phyloP scores from a whole-genome alignment of 768 basidiomycete genomes.

The Crucibulum laeve region DNA sequence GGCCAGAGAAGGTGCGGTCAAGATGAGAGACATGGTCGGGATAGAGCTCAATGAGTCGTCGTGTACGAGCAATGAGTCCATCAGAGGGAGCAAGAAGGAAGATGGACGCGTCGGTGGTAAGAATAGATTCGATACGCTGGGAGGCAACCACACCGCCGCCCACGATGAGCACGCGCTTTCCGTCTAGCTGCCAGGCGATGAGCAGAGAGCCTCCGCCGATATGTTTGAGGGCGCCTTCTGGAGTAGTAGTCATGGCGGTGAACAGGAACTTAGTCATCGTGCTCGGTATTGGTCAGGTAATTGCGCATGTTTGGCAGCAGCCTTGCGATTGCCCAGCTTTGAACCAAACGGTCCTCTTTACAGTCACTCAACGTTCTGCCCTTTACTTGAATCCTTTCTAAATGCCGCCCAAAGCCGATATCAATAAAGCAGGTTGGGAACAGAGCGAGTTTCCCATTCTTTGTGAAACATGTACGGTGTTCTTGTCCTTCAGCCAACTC shows the following conservation, averaged over 20 bases:
- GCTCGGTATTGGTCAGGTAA: background rate
- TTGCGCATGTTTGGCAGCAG: background rate
- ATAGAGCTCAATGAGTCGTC: conserved; percentile 42
- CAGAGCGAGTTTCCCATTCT: conserved; percentile 92
- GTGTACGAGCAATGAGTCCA: conserved; percentile 62
- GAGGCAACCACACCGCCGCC: conserved; percentile 94
- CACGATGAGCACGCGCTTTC: conserved; percentile 82
- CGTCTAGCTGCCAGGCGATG: conserved; percentile 89
- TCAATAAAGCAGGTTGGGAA: conserved; percentile 94
- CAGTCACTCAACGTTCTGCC: too few relatives aligned
- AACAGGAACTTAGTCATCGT: background rate
- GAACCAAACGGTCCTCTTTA: too few relatives aligned
- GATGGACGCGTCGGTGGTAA: conserved; percentile 74
- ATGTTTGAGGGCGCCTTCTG: conserved; percentile 15
- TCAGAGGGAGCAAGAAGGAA: conserved; percentile 69
- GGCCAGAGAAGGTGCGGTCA: conserved; percentile 62
- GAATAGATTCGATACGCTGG: conserved; percentile 80
- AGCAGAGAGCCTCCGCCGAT: conserved; percentile 72
- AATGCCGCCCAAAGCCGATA: conserved; percentile 68
- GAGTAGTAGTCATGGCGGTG: conserved; percentile 8
- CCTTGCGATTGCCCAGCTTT: too few relatives aligned
- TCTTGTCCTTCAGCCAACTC: conserved; percentile 4
- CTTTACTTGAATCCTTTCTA: too few relatives aligned
- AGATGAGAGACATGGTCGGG: conserved; percentile 60
- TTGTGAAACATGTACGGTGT: conserved; percentile 87